phyloP scores from a whole-genome alignment of 2,329 filamentous ascomycete species.

The Westerdykella aurantiaca region DNA sequence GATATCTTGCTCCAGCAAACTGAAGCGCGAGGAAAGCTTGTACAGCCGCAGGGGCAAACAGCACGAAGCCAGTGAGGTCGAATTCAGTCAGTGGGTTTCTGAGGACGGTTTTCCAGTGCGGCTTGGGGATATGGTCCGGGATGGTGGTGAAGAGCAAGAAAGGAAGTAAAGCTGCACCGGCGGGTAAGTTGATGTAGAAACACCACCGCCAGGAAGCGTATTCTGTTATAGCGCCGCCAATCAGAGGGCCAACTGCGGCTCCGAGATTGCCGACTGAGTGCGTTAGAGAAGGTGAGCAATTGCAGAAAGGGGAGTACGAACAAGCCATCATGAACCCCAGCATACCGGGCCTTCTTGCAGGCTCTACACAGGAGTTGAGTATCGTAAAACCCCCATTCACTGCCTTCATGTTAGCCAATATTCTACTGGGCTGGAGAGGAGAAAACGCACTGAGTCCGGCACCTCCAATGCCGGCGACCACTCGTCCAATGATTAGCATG shows the following conservation, averaged over 20 bases:
- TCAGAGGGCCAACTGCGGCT: neutral
- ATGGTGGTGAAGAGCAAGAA: conserved; percentile 24
- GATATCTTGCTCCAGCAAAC: no score
- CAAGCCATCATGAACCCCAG: neutral
- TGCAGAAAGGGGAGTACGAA: no score
- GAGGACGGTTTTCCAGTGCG: neutral
- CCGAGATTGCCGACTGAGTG: neutral
- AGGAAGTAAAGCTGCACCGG: conserved; percentile 31
- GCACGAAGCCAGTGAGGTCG: conserved; percentile 33
- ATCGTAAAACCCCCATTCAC: neutral
- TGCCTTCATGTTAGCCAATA: neutral
- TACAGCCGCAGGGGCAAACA: conserved; percentile 28
- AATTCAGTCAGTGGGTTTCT: conserved; percentile 12
- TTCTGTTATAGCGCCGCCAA: conserved; percentile 2
- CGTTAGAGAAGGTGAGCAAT: conserved; percentile 16
- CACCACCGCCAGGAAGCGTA: neutral
- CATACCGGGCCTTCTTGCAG: neutral
- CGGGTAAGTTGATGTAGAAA: conserved; percentile 42
- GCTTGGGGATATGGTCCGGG: conserved; percentile 1
- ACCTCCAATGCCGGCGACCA: conserved; percentile 1
- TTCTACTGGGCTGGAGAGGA: neutral
- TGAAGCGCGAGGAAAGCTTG: no score
- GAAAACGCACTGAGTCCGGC: neutral
- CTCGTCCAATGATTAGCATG: conserved; percentile 5
- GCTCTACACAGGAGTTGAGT: neutral